Percentiles rank a stretch among this genome's conserved stretches.
These are phyloP conservation scores for Phoenix dactylifera DNA, from an alignment of 176 grass and related monocot species.

Conservation along the genomic window DNA sequence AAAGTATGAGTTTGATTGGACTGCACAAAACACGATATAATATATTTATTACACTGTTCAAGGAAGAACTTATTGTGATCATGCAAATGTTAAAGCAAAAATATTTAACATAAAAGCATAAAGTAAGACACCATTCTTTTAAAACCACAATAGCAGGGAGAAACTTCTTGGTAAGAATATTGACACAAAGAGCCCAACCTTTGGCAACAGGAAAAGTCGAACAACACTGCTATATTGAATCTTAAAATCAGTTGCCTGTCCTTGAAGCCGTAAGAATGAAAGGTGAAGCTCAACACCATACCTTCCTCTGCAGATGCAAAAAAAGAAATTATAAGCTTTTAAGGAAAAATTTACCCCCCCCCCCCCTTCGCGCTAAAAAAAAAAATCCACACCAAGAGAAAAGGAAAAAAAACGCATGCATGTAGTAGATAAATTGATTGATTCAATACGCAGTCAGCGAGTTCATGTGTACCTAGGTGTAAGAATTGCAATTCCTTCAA, in stretches of 20 bases:
- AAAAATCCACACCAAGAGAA: too few relatives aligned
- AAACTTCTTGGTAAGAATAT: not conserved
- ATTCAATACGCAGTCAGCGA: too few relatives aligned
- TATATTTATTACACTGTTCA: slow-evolving; percentile 25
- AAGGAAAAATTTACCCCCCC: too few relatives aligned
- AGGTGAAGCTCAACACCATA: slow-evolving; percentile 83
- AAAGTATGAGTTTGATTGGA: slow-evolving; percentile 93
- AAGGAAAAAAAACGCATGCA: too few relatives aligned
- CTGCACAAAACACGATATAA: slow-evolving; percentile 36
- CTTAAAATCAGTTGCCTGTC: slow-evolving; percentile 98
- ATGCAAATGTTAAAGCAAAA: too few relatives aligned
- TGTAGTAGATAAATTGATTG: too few relatives aligned
- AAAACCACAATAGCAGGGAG: too few relatives aligned
- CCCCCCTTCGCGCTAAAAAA: too few relatives aligned
- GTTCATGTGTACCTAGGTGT: slow-evolving; percentile 59
- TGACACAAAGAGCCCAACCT: slow-evolving; percentile 43
- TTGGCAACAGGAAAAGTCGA: slow-evolving; percentile 81
- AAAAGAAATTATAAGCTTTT: slow-evolving; percentile 2
- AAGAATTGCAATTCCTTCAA: slow-evolving; percentile 94
- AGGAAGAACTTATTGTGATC: not conserved
- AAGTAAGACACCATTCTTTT: too few relatives aligned
- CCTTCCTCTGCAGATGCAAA: slow-evolving; percentile 47
- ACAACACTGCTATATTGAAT: slow-evolving; percentile 93
- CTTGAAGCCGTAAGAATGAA: slow-evolving; percentile 83
- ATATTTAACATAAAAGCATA: too few relatives aligned